Conservation (phyloP, 2,329 filamentous ascomycete species). For the Sporothrix brasiliensis region DNA sequence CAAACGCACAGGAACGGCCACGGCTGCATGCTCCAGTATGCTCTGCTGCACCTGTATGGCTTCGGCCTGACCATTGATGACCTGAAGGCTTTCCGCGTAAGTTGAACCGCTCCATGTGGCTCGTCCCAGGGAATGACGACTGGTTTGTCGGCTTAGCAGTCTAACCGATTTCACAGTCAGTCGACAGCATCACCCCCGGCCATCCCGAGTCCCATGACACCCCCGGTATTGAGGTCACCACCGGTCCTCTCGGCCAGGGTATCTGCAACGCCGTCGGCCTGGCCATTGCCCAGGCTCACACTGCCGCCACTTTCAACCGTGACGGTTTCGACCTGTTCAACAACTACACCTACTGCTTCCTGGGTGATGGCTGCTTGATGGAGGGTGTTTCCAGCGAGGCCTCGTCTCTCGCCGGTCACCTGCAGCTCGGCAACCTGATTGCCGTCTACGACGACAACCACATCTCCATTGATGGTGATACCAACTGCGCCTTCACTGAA, state of each 20-base stretch:
- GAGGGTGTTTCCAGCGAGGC: constrained; percentile 96
- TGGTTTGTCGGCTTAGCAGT: not conserved
- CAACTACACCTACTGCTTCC: constrained; percentile 97
- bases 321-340: constrained; percentile 85
- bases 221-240: constrained; percentile 96
- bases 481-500: constrained; percentile 94
- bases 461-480: constrained; percentile 93
- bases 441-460: constrained; percentile 98
- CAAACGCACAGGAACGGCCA: constrained; percentile 77
- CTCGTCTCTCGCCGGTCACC: constrained; percentile 87
- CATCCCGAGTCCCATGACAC: constrained; percentile 97
- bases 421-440: constrained; percentile 97
- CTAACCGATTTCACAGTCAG: constrained; percentile 43
- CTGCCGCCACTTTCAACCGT: constrained; percentile 92
- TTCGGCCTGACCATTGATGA: constrained; percentile 86
- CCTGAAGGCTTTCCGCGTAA: constrained; percentile 93
- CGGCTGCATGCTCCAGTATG: constrained; percentile 99
- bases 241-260: constrained; percentile 95
- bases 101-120: constrained; percentile 45
- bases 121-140: not conserved
- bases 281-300: constrained; percentile 93
- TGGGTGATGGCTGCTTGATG: constrained; percentile 98
- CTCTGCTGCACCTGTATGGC: constrained; percentile 94
- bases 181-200: constrained; percentile 81
- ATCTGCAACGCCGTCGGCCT: constrained; percentile 97